Base-by-base conservation (phyloP, 352 stramenopile species). In the Halophytophthora polymorphica region DNA sequence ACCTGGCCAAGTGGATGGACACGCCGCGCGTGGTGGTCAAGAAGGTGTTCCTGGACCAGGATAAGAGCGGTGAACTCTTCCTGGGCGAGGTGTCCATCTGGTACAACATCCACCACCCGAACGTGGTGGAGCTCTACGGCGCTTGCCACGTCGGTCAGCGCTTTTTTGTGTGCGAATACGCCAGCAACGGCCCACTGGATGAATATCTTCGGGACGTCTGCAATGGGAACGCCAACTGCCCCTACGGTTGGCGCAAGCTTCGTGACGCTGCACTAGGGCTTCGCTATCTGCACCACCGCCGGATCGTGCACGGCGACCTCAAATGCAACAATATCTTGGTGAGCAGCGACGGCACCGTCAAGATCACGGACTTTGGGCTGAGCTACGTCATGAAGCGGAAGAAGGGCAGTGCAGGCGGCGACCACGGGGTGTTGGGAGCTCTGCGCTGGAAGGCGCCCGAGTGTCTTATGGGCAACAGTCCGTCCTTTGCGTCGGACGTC, bases 291-390 rank as follows among this genome's bases (percentile, higher is more conserved):
- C 68, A 77, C n/a, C 40, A 53, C 13, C 52, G 53, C 19, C 42
- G 38, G 0, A 64, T 74, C 21, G 52, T 77, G 21, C 68, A 77
- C 21, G 64, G 59, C 29, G 66, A 77, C 43, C 33, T 77, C 7
- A 77, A 74, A 25, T 47, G 56, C 3, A 66, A 71, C 42, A 71
- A 65, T 17, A 61, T 71, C 29, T 53, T 71, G 49, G 56, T 71
- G 4, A 50, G 63, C 13, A 65, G 49, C 17, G 58, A 68, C 19
- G 45, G 50, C 15, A 68, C 65, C 6, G 62, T 64, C 38, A 71
- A 71, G n/a, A 31, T 71, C 15, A 60, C 48, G 12, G 58, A 68
- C 28, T 71, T 71, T 17, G 63, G 63, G 1, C 64, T 71, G 36
- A 71, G 63, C 28, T 51, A 28, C 2, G 51, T 66, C 23, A 14